phyloP scores from a whole-genome alignment of 2,329 filamentous ascomycete species.

The Alternaria conjuncta region DNA sequence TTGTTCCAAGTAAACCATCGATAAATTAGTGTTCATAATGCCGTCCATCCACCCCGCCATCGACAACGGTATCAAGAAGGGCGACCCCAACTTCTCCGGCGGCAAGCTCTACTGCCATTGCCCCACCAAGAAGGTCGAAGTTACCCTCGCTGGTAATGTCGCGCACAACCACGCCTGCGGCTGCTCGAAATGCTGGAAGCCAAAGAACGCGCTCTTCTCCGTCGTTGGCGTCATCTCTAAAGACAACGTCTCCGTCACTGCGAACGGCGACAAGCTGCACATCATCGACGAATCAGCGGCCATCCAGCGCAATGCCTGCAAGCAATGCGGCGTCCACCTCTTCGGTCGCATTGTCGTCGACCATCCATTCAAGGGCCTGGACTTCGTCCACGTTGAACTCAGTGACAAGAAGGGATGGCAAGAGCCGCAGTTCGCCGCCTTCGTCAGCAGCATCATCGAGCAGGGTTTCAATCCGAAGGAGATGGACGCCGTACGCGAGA shows the following conservation, averaged over 20 bases:
- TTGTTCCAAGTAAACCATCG: neutral
- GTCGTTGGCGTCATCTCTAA: slow-evolving; percentile 67
- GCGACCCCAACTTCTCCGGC: slow-evolving; percentile 61
- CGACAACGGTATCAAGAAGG: slow-evolving; percentile 67
- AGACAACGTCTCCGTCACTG: slow-evolving; percentile 62
- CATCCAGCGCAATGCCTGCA: slow-evolving; percentile 60
- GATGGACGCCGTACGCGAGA: slow-evolving; percentile 62
- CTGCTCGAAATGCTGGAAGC: slow-evolving; percentile 77
- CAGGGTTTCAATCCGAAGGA: slow-evolving; percentile 65
- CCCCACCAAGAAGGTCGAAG: slow-evolving; percentile 61
- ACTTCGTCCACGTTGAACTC: slow-evolving; percentile 71
- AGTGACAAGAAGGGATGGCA: slow-evolving; percentile 69
- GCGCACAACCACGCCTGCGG: slow-evolving; percentile 74
- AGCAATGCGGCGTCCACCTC: slow-evolving; percentile 63
- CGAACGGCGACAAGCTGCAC: slow-evolving; percentile 64
- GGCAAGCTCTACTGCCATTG: slow-evolving; percentile 70
- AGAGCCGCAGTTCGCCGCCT: slow-evolving; percentile 73
- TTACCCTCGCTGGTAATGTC: slow-evolving; percentile 65
- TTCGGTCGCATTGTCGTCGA: slow-evolving; percentile 70
- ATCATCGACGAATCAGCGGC: slow-evolving; percentile 62
- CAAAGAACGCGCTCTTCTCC: slow-evolving; percentile 67
- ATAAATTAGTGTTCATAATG: slow-evolving; percentile 25
- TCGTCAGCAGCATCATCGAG: slow-evolving; percentile 72
- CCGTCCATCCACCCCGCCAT: slow-evolving; percentile 66
- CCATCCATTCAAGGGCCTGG: slow-evolving; percentile 72